Base-by-base conservation (phyloP, 441 rosid species). In the Melastoma candidum region DNA sequence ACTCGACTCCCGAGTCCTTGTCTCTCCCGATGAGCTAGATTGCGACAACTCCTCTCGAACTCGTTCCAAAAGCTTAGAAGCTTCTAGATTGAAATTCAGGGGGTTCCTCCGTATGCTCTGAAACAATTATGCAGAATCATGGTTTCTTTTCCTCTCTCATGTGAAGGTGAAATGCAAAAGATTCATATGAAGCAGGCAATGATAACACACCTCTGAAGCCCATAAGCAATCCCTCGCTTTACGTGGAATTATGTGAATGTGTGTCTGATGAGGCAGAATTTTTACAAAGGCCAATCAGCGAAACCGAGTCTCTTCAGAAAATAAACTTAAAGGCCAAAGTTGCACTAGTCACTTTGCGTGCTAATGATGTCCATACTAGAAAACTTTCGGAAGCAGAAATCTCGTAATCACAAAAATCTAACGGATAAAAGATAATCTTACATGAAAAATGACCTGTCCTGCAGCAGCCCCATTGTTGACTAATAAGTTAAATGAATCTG, bases 391-490 rank as follows among this genome's bases (percentile, higher is more conserved):
- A 43, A 36, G 41, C 41, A 52, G 26, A 7, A 52, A 12, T 1
- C 0, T 10, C 39, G 11, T 10, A 24, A 36, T 11, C 46, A 17
- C 12, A 36, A 36, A 36, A 36, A 2, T 36, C 8, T 36, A 4
- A 22, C 3, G 12, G 56, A 14, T 11, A 11, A 36, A 36, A 24
- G 43, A 14, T 52, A 6, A 51, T 68, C 86, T 77, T 71, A 90
- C 98, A 11, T 90, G 98, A 75, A 83, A 90, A 65, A 90, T 72
- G 59, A 90, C 93, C 70, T 90, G 98, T 44, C 98, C 98, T 39
- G 98, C 98, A 65, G 98, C 81, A 53, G 81, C 87, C 57, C 98
- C 96, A 46, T 83, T 85, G 67, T 90, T 87, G 67, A 90, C 93
- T 72, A 87, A 68, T 67, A 90, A 77, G 75, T 87, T 90, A 78